A percentile compares a stretch with the other conserved stretches of the same genome.
phyloP scores from a whole-genome alignment of 768 basidiomycete genomes.

The Pleurotus salmoneostramineus region DNA sequence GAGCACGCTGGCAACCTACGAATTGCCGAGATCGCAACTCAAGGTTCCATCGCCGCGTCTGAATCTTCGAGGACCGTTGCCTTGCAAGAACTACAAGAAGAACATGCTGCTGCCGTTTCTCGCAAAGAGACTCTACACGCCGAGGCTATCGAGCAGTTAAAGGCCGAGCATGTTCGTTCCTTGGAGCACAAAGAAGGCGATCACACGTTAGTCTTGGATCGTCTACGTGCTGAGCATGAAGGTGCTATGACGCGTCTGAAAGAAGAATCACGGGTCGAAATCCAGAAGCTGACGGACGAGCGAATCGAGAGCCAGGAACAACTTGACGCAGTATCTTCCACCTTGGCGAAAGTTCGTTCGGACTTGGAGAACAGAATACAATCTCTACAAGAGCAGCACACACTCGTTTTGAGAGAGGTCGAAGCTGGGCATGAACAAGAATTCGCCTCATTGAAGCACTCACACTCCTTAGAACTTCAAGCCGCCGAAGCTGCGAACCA shows the following conservation, averaged over 20 bases:
- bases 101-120: slow-evolving; percentile 61
- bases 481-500: slow-evolving; percentile 22
- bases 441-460: slow-evolving; percentile 39
- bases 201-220: slow-evolving; percentile 53
- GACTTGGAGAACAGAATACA: slow-evolving; percentile 47
- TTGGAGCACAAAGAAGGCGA: slow-evolving; percentile 59
- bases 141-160: slow-evolving; percentile 64
- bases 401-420: slow-evolving; percentile 47
- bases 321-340: slow-evolving; percentile 21
- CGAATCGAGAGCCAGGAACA: slow-evolving; percentile 44
- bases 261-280: slow-evolving; percentile 49
- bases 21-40: slow-evolving; percentile 69
- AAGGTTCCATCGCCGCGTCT: slow-evolving; percentile 73
- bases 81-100: slow-evolving; percentile 66
- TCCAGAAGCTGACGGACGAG: slow-evolving; percentile 41
- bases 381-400: slow-evolving; percentile 52
- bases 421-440: slow-evolving; percentile 56
- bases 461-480: slow-evolving; percentile 40
- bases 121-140: slow-evolving; percentile 63
- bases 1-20: slow-evolving; percentile 75
- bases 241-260: slow-evolving; percentile 46
- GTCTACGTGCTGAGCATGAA: slow-evolving; percentile 58
- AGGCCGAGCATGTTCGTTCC: slow-evolving; percentile 55
- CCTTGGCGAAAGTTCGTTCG: slow-evolving; percentile 7
- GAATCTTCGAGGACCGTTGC: slow-evolving; percentile 61